These are phyloP conservation scores for Ceratocystis colombiana DNA, from an alignment of 2,329 filamentous ascomycete species.

Conservation along the genomic window DNA sequence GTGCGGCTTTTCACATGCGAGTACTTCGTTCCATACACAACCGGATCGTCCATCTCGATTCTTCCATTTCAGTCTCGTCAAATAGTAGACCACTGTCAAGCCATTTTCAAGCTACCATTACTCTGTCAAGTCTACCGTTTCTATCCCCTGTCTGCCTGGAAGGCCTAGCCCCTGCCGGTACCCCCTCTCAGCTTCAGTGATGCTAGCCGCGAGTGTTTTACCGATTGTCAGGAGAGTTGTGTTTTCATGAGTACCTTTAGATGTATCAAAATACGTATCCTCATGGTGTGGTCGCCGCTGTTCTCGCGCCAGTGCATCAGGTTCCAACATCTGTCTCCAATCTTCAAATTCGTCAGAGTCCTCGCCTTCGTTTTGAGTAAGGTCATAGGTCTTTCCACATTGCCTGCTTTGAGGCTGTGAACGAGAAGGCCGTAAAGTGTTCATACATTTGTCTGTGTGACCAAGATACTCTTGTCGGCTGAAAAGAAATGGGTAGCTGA, in stretches of 20 bases:
- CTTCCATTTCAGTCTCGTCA: too few relatives aligned
- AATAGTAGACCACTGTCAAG: too few relatives aligned
- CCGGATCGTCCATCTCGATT: too few relatives aligned
- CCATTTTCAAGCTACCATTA: background rate
- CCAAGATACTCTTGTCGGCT: background rate
- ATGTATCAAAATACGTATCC: background rate
- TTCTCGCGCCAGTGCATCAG: background rate
- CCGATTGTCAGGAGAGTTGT: too few relatives aligned
- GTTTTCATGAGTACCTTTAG: background rate
- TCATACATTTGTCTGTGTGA: background rate
- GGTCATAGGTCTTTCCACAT: background rate
- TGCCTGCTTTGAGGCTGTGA: background rate
- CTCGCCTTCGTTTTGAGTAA: background rate
- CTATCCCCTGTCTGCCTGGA: background rate
- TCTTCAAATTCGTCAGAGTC: slow-evolving; percentile 1
- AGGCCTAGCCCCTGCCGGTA: background rate
- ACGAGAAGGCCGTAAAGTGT: background rate
- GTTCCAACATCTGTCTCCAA: slow-evolving; percentile 15
- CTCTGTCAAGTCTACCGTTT: background rate
- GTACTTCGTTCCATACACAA: too few relatives aligned
- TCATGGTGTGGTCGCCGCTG: background rate
- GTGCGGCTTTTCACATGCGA: too few relatives aligned
- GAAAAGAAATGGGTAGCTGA: background rate
- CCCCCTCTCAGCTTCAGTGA: background rate
- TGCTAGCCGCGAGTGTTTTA: background rate